Percentiles rank a stretch among this genome's conserved stretches.
These are phyloP conservation scores for Gymnopilus dilepis DNA, from an alignment of 768 basidiomycete genomes.

Conservation along the genomic window DNA sequence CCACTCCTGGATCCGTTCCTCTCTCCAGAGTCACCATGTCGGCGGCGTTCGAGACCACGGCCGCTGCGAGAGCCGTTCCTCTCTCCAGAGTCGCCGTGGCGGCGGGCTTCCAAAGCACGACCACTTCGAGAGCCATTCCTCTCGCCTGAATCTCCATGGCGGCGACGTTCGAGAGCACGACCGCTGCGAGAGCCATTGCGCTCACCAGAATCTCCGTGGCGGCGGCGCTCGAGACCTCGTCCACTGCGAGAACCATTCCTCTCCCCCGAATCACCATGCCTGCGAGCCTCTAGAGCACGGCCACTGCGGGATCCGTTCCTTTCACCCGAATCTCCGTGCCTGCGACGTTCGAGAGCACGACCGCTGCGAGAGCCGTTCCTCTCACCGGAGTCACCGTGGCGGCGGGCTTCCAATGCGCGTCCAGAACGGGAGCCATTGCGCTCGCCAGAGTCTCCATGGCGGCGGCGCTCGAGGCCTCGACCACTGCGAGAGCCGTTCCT, in stretches of 20 bases:
- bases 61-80: conserved; percentile 10
- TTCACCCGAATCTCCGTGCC: conserved; percentile 10
- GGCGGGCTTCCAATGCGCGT: conserved; percentile 6
- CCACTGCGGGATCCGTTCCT: conserved; percentile 9
- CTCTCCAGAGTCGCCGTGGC: conserved; percentile 13
- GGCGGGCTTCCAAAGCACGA: conserved; percentile 11
- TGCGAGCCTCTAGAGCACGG: conserved; percentile 17
- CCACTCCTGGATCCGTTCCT: conserved; percentile 10
- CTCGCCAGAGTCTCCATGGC: neutral
- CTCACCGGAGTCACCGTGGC: conserved; percentile 8
- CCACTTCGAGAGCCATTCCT: conserved; percentile 14
- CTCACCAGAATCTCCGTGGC: conserved; percentile 14
- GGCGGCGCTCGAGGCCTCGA: conserved; percentile 6
- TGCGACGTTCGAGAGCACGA: conserved; percentile 12
- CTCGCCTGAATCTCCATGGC: conserved; percentile 11
- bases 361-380: conserved; percentile 6
- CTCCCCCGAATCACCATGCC: conserved; percentile 15
- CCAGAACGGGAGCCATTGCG: conserved; percentile 1
- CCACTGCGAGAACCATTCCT: conserved; percentile 10
- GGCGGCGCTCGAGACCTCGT: conserved; percentile 6
- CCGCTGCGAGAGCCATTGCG: conserved; percentile 13
- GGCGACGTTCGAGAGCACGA: conserved; percentile 14
- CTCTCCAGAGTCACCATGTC: conserved; percentile 19
- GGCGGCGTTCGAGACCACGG: conserved; percentile 14
- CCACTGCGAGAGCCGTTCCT: neutral